These are phyloP conservation scores for Phytophthora idaei DNA, from an alignment of 352 stramenopile species.

Conservation along the genomic window DNA sequence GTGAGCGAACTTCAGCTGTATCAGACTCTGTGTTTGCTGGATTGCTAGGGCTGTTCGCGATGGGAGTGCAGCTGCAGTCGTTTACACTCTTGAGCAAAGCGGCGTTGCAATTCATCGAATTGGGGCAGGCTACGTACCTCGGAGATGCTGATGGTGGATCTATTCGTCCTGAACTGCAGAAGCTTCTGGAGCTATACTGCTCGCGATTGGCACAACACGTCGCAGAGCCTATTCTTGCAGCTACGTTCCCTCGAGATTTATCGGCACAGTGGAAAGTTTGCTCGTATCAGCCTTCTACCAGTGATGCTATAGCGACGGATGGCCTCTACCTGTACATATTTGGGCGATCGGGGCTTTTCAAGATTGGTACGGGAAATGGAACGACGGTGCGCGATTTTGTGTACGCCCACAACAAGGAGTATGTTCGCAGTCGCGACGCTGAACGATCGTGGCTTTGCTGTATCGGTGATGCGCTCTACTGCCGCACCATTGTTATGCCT, in stretches of 20 bases:
- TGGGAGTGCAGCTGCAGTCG: slow-evolving; percentile 70
- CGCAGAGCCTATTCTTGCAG: slow-evolving; percentile 33
- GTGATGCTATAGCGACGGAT: slow-evolving; percentile 76
- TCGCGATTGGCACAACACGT: slow-evolving; percentile 37
- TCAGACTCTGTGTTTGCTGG: slow-evolving; percentile 39
- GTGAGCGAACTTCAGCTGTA: slow-evolving; percentile 1
- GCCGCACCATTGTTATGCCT: slow-evolving; percentile 76
- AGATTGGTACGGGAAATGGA: slow-evolving; percentile 73
- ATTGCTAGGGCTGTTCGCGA: slow-evolving; percentile 36
- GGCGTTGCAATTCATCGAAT: slow-evolving; percentile 39
- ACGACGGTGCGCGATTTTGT: slow-evolving; percentile 72
- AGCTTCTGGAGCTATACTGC: slow-evolving; percentile 39
- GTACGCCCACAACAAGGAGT: slow-evolving; percentile 67
- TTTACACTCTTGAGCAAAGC: slow-evolving; percentile 58
- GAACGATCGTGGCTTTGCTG: slow-evolving; percentile 82
- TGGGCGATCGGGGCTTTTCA: slow-evolving; percentile 62
- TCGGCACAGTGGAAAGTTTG: slow-evolving; percentile 73
- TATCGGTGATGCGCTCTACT: slow-evolving; percentile 69
- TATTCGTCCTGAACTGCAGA: slow-evolving; percentile 26
- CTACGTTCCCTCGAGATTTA: slow-evolving; percentile 62
- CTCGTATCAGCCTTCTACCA: slow-evolving; percentile 63
- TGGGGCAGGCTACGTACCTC: slow-evolving; percentile 30
- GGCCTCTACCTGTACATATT: slow-evolving; percentile 76
- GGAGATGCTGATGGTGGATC: not conserved
- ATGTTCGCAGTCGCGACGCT: slow-evolving; percentile 59